phyloP scores from a whole-genome alignment of 2,329 filamentous ascomycete genomes.

The Cordyceps tenuipes region DNA sequence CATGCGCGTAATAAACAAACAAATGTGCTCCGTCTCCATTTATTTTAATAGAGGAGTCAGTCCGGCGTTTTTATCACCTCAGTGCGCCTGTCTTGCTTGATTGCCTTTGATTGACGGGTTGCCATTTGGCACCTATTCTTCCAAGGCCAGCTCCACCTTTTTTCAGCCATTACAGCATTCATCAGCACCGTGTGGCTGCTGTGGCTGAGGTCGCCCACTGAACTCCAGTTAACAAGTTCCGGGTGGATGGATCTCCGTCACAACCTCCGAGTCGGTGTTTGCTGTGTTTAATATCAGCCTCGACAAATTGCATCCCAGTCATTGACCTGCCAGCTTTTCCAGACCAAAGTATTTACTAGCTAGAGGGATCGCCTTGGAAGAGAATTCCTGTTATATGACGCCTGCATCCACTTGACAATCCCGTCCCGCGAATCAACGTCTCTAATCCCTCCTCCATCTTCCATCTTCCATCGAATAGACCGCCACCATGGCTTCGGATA shows the following conservation, averaged over 20 bases:
- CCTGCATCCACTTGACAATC: neutral
- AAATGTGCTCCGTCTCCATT: neutral
- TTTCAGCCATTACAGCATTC: too few species aligned
- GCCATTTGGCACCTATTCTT: too few species aligned
- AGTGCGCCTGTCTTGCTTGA: neutral
- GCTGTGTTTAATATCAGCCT: neutral
- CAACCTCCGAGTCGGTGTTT: neutral
- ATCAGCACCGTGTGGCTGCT: neutral
- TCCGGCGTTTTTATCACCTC: neutral
- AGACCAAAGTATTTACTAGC: neutral
- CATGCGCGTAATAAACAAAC: neutral
- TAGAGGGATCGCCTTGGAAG: neutral
- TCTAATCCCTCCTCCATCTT: neutral
- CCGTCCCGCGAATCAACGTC: neutral
- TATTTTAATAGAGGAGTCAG: neutral
- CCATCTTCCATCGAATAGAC: neutral
- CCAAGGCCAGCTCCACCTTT: too few species aligned
- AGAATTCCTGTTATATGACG: too few species aligned
- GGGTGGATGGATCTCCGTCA: neutral
- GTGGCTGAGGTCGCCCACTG: neutral
- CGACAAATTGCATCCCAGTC: neutral
- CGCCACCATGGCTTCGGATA: constrained; percentile 36
- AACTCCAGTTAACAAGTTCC: neutral
- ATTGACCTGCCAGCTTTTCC: neutral
- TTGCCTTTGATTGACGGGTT: too few species aligned